Evolutionary conservation across 768 basidiomycete genomes (phyloP).

Genomic region (Tylopilus vinaceipallidus): DNA sequence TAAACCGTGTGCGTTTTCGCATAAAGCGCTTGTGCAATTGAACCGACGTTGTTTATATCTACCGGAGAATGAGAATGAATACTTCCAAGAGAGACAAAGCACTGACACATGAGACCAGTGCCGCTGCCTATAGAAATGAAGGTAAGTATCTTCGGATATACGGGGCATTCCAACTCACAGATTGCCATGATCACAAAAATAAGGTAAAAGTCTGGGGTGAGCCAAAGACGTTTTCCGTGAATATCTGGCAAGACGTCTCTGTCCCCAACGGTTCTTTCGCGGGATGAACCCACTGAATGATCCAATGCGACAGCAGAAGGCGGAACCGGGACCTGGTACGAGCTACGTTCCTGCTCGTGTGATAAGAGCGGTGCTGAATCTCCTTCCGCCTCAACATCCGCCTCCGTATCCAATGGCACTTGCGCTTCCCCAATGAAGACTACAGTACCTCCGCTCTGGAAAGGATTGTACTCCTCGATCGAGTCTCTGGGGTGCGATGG

Average conservation of each 20-base stretch:
- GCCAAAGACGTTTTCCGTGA: conserved; percentile 50
- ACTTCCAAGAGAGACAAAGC: neutral
- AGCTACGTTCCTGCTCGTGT: conserved; percentile 14
- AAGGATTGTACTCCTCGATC: conserved; percentile 19
- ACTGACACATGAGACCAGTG: conserved; percentile 73
- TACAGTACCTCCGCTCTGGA: conserved; percentile 16
- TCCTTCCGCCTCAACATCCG: conserved; percentile 16
- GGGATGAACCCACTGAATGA: conserved; percentile 7
- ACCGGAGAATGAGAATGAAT: conserved; percentile 1
- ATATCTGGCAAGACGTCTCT: conserved; percentile 45
- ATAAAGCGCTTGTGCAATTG: conserved; percentile 68
- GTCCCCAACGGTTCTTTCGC: conserved; percentile 5
- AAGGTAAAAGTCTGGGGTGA: conserved; percentile 61
- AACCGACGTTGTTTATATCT: conserved; percentile 89
- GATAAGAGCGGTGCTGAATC: conserved; percentile 23
- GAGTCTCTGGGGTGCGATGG: conserved; percentile 10
- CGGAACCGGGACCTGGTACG: conserved; percentile 21
- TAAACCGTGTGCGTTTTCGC: conserved; percentile 58
- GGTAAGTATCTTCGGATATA: neutral
- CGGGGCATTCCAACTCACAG: conserved; percentile 38
- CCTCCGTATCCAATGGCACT: conserved; percentile 5
- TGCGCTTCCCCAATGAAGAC: conserved; percentile 27
- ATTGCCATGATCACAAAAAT: conserved; percentile 54
- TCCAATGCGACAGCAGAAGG: conserved; percentile 25
- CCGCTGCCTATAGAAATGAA: conserved; percentile 53